Evolutionary conservation across 2,329 filamentous ascomycete species (phyloP).

Genomic region (Sphaceloma murrayae): DNA sequence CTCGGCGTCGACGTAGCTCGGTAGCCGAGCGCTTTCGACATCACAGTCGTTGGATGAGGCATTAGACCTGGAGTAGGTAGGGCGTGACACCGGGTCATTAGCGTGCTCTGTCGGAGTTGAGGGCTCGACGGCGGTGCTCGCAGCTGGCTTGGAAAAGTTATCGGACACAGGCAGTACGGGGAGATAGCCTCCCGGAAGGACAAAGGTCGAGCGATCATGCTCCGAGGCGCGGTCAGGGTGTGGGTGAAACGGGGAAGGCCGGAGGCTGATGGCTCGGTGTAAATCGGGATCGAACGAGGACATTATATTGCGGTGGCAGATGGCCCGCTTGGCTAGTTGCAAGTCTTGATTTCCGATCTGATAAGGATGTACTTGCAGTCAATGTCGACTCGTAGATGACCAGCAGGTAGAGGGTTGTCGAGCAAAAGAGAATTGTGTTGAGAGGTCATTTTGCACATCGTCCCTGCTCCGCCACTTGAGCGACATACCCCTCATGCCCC

Average conservation of each 20-base stretch:
- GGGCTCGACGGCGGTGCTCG: slow-evolving; percentile 35
- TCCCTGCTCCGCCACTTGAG: neutral
- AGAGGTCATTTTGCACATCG: neutral
- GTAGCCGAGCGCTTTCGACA: slow-evolving; percentile 42
- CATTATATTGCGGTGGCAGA: slow-evolving; percentile 24
- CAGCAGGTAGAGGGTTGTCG: too few species aligned
- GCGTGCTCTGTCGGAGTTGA: slow-evolving; percentile 21
- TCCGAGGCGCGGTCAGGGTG: slow-evolving; percentile 27
- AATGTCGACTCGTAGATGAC: too few species aligned
- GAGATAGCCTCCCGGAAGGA: slow-evolving; percentile 20
- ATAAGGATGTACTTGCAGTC: too few species aligned
- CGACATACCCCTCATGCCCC: neutral
- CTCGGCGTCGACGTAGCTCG: slow-evolving; percentile 52
- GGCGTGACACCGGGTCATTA: slow-evolving; percentile 30
- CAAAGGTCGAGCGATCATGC: slow-evolving; percentile 16
- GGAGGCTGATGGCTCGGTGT: slow-evolving; percentile 40
- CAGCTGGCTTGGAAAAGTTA: slow-evolving; percentile 25
- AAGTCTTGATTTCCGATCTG: slow-evolving; percentile 12
- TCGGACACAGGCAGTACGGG: slow-evolving; percentile 24
- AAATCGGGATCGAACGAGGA: slow-evolving; percentile 38
- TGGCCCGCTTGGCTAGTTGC: slow-evolving; percentile 5
- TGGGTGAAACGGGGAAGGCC: slow-evolving; percentile 37
- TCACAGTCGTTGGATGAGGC: slow-evolving; percentile 24
- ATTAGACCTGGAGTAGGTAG: slow-evolving; percentile 28
- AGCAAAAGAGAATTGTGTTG: too few species aligned